Conservation (phyloP, 2,329 filamentous ascomycete species). For the Venturia carpophila region DNA sequence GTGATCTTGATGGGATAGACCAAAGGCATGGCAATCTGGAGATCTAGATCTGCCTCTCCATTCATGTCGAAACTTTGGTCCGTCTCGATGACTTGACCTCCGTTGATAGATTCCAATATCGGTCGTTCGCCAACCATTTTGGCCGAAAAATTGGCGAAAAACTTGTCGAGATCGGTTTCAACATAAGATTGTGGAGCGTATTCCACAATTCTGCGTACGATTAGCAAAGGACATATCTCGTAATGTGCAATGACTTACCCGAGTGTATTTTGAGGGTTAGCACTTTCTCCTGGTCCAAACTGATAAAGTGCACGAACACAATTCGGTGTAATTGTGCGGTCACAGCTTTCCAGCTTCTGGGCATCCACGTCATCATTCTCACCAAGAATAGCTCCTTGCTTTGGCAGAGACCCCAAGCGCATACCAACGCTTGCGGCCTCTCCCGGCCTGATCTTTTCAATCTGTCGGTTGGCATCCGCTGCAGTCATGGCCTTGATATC, state of each 20-base stretch:
- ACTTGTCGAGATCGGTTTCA: constrained; percentile 42
- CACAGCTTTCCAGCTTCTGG: constrained; percentile 29
- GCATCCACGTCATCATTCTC: constrained; percentile 6
- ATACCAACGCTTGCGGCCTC: constrained; percentile 11
- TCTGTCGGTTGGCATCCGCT: neutral
- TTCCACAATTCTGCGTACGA: constrained; percentile 40
- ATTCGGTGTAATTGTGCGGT: constrained; percentile 37
- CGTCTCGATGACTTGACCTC: constrained; percentile 26
- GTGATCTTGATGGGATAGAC: constrained; percentile 15
- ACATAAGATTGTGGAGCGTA: constrained; percentile 46
- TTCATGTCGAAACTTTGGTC: constrained; percentile 20
- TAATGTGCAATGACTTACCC: neutral
- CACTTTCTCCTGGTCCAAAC: constrained; percentile 31
- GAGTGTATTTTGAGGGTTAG: constrained; percentile 22
- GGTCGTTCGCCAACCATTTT: constrained; percentile 40
- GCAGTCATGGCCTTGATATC: constrained; percentile 40
- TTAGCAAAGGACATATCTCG: neutral
- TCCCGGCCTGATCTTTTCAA: constrained; percentile 4
- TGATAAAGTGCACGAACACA: constrained; percentile 43
- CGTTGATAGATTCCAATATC: constrained; percentile 41
- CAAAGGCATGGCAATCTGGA: constrained; percentile 18
- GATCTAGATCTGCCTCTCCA: constrained; percentile 19
- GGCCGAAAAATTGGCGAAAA: constrained; percentile 40
- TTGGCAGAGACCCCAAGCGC: constrained; percentile 15
- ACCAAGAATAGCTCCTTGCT: constrained; percentile 18